phyloP scores from a whole-genome alignment of 352 stramenopile species.

The Pythium volutum region DNA sequence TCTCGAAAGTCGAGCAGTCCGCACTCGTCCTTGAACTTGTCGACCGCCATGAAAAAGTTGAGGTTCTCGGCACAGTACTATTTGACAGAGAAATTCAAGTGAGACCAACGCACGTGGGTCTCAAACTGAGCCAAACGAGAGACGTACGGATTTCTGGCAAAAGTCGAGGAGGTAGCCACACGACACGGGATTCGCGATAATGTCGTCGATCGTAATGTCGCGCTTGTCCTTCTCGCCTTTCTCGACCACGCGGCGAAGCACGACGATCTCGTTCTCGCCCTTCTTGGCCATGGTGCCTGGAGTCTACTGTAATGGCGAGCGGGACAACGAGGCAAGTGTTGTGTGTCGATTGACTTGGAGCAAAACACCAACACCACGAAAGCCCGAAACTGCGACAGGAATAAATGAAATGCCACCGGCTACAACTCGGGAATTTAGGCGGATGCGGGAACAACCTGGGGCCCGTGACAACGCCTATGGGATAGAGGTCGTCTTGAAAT shows the following conservation, averaged over 20 bases:
- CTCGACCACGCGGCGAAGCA: constrained; percentile 61
- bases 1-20: constrained; percentile 76
- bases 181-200: constrained; percentile 84
- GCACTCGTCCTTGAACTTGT: constrained; percentile 85
- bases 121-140: background rate
- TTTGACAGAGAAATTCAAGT: background rate
- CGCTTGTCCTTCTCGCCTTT: constrained; percentile 69
- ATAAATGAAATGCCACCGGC: constrained; percentile 25
- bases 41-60: constrained; percentile 86
- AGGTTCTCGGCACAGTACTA: constrained; percentile 84
- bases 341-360: background rate
- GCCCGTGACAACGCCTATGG: background rate
- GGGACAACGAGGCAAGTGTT: no score
- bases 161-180: constrained; percentile 84
- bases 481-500: background rate
- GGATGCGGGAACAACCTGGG: background rate
- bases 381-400: constrained; percentile 10
- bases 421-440: background rate
- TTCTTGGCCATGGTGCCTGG: constrained; percentile 56
- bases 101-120: background rate
- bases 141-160: constrained; percentile 79
- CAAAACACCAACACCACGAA: background rate
- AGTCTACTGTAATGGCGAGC: no score
- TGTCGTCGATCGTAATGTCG: constrained; percentile 81
- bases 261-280: constrained; percentile 64